Evolutionary conservation across 2,329 filamentous ascomycete species (phyloP), one percentile per base, ranked within the genome.

Genomic region (Coniochaeta sp.): DNA sequence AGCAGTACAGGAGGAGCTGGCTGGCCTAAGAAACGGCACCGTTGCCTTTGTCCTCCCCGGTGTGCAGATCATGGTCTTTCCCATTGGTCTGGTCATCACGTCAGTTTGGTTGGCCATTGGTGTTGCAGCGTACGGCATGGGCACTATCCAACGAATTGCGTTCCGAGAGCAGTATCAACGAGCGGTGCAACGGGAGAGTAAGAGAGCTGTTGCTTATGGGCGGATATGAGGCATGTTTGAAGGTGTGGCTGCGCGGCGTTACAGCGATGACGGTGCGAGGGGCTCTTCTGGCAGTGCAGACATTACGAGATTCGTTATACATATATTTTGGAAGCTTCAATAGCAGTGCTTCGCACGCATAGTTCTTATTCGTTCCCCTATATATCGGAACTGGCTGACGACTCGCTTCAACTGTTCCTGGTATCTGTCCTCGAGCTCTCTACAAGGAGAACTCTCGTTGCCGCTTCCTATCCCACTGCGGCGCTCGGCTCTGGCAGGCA

Each of bases 1-100:
- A 16, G 75, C 77, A 30, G 77, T 82, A 16, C 67, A 77, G 53
- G 64, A 72, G 3, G 69, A 77, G 18, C 65, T 76, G 0, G 66
- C 62, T 0, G 67, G 65, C 4, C 67, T 83, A 22, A 60, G 61
- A 48, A 78, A 79, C 60, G 74, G 75, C 56, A 78, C 75, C 13
- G 73, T 78, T 10, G 81, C 84, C 1, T 90, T 90, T 58, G 73
- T 88, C 13, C 70, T 91, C 1, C 87, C 87, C 0, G 87, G 87
- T 42, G 76, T 81, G 33, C 76, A 80, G 54, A 75, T 90, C 51
- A 73, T 87, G 60, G 80, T 89, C 54, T 84, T 87, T 66, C 86
- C 87, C 7, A 71, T 85, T 27, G 87, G 87, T 16, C 70, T 86
- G n/a, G 70, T 88, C 57, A 75, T 91, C 59, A 86, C 80, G 2